Base-by-base conservation (phyloP, 345 rosid genomes). In the Bruguiera gymnorhiza region DNA sequence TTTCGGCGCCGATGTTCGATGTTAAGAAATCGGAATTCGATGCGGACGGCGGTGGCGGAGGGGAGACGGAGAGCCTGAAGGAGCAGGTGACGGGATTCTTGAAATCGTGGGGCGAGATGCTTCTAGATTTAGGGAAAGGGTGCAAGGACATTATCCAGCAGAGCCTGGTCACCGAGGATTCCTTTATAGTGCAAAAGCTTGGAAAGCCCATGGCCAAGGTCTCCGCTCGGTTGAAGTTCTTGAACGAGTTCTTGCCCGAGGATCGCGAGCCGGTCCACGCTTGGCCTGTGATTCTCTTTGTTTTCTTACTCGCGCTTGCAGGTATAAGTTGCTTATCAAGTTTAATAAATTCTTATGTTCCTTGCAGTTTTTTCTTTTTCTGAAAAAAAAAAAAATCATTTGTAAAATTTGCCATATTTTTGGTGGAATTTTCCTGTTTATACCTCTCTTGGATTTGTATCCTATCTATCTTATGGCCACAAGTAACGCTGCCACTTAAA, bases 21-120 rank as follows among this genome's bases (percentile, higher is more conserved):
- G 50, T 0, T 43, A 13, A 13, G 19, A 13, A 43, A 43, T 52
- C 77, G 63, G 70, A 78, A 2, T 65, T 82, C 51, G 75, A 46
- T 52, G 46, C 63, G 26, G 46, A 30, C 16, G 73, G 15, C 66
- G 59, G 58, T 15, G 59, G n/a, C 10, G 53, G 67, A 78, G 3
- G 60, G 39, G 78, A 78, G 51, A 50, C 74, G 36, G 98, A 91
- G 87, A 84, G 81, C 58, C 75, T 88, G 60, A 87, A 68, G 75
- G 97, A 89, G 68, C 92, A 89, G 60, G 85, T 79, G 72, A 82
- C 80, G 39, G 98, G 84, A 72, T 88, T 94, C 65, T 65, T 85
- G 63, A 88, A 83, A 78, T 86, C 97, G n/a, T 94, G 98, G 98
- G 88, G 87, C 5, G 97, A 94, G 82, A 85, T 94, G 93, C 79